Evolutionary conservation across 1,284 basidiomycete genomes (phyloP), one percentile per base, ranked within the genome.

Genomic region (Tilletia indica): DNA sequence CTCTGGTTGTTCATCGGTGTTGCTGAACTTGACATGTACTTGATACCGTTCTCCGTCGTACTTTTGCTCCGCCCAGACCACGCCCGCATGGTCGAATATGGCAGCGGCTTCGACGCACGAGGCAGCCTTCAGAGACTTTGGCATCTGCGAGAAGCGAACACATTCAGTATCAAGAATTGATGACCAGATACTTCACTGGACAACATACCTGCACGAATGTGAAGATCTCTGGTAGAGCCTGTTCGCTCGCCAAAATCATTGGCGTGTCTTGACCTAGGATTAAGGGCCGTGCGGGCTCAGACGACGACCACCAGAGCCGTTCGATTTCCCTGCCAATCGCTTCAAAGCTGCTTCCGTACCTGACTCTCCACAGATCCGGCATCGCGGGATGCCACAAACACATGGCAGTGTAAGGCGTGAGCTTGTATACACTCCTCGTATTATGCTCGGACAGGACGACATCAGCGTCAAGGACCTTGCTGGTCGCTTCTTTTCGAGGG

Each of bases 41-140:
- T 64, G 61, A 21, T 16, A 64, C 4, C 61, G 34, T 42, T 64
- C 61, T 25, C 61, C 61, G n/a, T 64, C 61, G 16, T 64, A 64
- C 61, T 64, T 64, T 21, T 38, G 31, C 14, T 64, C 61, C 9
- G 61, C 61, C 61, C 61, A 64, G 19, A 64, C 12, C 36, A 34
- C 34, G 9, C 61, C 61, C 5, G 61, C 61, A 21, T 64, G 34
- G 14, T 38, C 34, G 5, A 64, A 42, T 5, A 9, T 11, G 5
- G 19, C 34, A 16, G 38, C 61, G 8, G 61, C 61, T 3, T n/a
- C 34, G 61, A 64, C 38, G 34, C 61, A 64, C 4, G 34, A 39
- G 16, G 38, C 21, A 4, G 61, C 38, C 38, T 64, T 64, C 11
- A 39, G 36, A 9, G 61, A 64, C 34, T 64, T 64, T 34, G 61